These are phyloP conservation scores for Mycena maculata DNA, from an alignment of 768 basidiomycete genomes.

Conservation along the genomic window DNA sequence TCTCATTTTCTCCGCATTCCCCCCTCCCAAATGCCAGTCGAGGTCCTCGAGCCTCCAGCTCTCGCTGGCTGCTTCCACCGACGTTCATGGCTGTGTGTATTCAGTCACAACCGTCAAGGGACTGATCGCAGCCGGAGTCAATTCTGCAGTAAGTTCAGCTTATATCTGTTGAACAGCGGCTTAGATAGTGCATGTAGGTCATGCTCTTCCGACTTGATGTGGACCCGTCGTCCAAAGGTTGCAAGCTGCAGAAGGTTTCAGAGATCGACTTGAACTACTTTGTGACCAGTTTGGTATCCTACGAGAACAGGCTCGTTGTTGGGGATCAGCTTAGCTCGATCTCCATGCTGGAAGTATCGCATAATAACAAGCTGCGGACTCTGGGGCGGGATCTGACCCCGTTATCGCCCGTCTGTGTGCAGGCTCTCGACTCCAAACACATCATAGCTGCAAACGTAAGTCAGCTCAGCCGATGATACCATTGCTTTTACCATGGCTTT, in stretches of 20 bases:
- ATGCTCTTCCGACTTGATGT: constrained; percentile 56
- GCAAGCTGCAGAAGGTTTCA: constrained; percentile 55
- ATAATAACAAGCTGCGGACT: constrained; percentile 55
- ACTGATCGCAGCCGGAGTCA: constrained; percentile 75
- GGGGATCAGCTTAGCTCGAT: constrained; percentile 88
- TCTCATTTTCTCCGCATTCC: constrained; percentile 62
- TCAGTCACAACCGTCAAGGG: constrained; percentile 63
- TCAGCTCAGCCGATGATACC: constrained; percentile 16
- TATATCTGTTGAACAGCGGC: constrained; percentile 1
- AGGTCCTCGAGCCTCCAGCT: constrained; percentile 46
- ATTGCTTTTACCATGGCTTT: constrained; percentile 5
- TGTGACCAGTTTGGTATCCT: constrained; percentile 72
- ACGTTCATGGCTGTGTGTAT: constrained; percentile 77
- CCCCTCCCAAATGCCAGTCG: constrained; percentile 38
- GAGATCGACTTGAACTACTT: constrained; percentile 89
- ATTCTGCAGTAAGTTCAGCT: constrained; percentile 70
- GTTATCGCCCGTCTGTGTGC: constrained; percentile 77
- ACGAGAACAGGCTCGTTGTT: constrained; percentile 67
- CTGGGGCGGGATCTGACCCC: constrained; percentile 82
- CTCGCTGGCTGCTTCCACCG: constrained; percentile 54
- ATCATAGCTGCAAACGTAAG: constrained; percentile 84
- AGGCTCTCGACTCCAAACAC: constrained; percentile 62
- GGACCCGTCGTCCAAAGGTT: constrained; percentile 45
- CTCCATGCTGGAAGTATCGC: constrained; percentile 68
- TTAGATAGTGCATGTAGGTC: constrained; percentile 50